Base-by-base conservation (phyloP, 139 green algal genomes). In the Pycnococcus provasolii region DNA sequence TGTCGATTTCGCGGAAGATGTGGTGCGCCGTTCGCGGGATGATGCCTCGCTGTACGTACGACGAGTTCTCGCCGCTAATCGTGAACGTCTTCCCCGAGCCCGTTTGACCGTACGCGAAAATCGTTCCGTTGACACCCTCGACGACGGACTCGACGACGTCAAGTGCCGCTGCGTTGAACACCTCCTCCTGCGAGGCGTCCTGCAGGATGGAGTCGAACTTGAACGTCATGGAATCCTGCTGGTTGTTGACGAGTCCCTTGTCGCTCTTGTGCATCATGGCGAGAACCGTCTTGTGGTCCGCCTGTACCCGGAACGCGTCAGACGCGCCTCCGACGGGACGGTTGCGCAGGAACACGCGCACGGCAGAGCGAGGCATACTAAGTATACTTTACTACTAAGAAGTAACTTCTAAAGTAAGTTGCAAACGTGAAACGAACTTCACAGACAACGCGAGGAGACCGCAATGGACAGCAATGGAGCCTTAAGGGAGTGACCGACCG, bases 91-190 rank as follows among this genome's bases (percentile, higher is more conserved):
- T 93, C 41, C 87, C 87, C 1, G 84, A 79, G 1, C 85, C 87
- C 3, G 87, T 94, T 82, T 92, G 82, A 3, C 84, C 87, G 67
- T 91, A 93, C 43, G 77, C 82, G 45, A 93, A 88, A 1, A 93
- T 68, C 15, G 84, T 89, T 13, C 84, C 83, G 63, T 90, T 91
- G 72, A 84, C 88, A 1, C 85, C 86, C 39, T 74, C 58, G 44
- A 93, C 64, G 7, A 88, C 74, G 40, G 60, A 68, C 54, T 87
- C 82, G 43, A 89, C 80, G 53, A 88, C 82, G 45, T 86, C 84
- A 5, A 74, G 58, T 0, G 77, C 79, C 3, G 71, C 72, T 0
- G 65, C 51, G n/a, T 57, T 81, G 74, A 81, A 91, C 0, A 85
- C 53, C 8, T 42, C 67, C 2, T 91, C 85, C 66, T 93, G 86